Conservation (phyloP, 768 basidiomycete species). For the Mycena chlorophos region DNA sequence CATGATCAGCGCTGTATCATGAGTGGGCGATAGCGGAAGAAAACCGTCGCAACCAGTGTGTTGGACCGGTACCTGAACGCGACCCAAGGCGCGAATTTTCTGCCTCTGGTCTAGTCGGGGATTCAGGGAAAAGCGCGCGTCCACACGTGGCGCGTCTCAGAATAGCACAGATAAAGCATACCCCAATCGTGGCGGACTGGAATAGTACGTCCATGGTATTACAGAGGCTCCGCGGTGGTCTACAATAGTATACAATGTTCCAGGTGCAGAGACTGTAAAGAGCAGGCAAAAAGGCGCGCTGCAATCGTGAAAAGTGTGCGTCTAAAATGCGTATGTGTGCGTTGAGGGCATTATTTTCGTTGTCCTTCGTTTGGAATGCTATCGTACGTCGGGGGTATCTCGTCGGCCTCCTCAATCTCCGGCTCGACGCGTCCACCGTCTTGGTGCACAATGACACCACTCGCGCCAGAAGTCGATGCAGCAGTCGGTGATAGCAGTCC, state of each 20-base stretch:
- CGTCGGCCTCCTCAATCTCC: slow-evolving; percentile 19
- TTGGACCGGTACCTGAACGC: too few species aligned
- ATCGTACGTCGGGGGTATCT: slow-evolving; percentile 28
- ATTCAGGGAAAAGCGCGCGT: too few species aligned
- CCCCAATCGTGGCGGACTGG: too few species aligned
- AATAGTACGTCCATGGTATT: too few species aligned
- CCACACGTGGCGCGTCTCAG: too few species aligned
- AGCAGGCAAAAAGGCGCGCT: not conserved
- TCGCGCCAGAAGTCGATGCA: slow-evolving; percentile 14
- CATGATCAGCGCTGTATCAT: too few species aligned
- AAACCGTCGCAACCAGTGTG: too few species aligned
- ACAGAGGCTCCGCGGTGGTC: not conserved
- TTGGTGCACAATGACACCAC: slow-evolving; percentile 23
- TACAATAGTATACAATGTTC: not conserved
- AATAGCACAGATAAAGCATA: too few species aligned
- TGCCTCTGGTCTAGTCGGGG: too few species aligned
- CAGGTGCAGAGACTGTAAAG: too few species aligned
- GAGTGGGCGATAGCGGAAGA: too few species aligned
- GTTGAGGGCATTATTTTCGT: slow-evolving; percentile 11
- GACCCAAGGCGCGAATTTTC: too few species aligned
- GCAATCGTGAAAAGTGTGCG: not conserved
- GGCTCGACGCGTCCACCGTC: slow-evolving; percentile 12
- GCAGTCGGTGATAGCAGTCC: slow-evolving; percentile 8
- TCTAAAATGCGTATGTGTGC: not conserved
- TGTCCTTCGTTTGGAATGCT: slow-evolving; percentile 20